Percentiles rank a stretch among this genome's conserved stretches.
Evolutionary conservation across 2,329 filamentous ascomycete genomes (phyloP).

Genomic region (Chaetomium sp.): DNA sequence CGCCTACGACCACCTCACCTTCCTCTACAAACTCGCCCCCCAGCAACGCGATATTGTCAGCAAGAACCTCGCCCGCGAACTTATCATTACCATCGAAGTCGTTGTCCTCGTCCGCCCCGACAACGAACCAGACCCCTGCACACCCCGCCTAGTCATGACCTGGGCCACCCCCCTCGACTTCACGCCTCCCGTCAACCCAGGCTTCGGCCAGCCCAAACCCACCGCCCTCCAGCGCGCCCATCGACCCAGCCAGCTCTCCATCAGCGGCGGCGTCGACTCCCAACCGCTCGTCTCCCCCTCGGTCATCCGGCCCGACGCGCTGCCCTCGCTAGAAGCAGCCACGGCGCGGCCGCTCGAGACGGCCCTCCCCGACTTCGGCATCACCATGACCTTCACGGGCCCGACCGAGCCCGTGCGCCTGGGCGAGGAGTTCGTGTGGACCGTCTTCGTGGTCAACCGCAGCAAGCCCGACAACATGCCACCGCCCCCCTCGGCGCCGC

Average conservation of each 20-base stretch:
- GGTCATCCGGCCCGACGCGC: constrained; percentile 59
- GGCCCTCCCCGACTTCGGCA: constrained; percentile 62
- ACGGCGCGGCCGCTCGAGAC: constrained; percentile 46
- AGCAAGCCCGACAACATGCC: constrained; percentile 48
- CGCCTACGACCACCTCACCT: constrained; percentile 73
- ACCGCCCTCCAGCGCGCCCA: constrained; percentile 64
- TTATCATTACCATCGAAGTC: constrained; percentile 64
- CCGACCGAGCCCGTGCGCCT: constrained; percentile 59
- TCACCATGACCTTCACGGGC: constrained; percentile 74
- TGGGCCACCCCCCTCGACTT: constrained; percentile 74
- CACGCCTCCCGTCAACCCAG: constrained; percentile 64
- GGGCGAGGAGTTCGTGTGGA: constrained; percentile 71
- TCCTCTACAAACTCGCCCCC: constrained; percentile 68
- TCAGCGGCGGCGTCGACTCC: constrained; percentile 55
- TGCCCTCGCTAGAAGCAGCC: constrained; percentile 61
- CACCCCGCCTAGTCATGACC: constrained; percentile 62
- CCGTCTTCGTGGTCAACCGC: constrained; percentile 75
- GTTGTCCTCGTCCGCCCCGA: constrained; percentile 52
- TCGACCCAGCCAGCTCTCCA: constrained; percentile 65
- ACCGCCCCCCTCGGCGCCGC: constrained; percentile 19
- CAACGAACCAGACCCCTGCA: constrained; percentile 54
- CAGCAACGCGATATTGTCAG: constrained; percentile 48
- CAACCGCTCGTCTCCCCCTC: constrained; percentile 61
- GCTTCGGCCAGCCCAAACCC: constrained; percentile 55
- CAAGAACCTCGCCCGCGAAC: constrained; percentile 52